Evolutionary conservation across 257 asterid species (phyloP).

Genomic region (Oldenlandia corymbosa): DNA sequence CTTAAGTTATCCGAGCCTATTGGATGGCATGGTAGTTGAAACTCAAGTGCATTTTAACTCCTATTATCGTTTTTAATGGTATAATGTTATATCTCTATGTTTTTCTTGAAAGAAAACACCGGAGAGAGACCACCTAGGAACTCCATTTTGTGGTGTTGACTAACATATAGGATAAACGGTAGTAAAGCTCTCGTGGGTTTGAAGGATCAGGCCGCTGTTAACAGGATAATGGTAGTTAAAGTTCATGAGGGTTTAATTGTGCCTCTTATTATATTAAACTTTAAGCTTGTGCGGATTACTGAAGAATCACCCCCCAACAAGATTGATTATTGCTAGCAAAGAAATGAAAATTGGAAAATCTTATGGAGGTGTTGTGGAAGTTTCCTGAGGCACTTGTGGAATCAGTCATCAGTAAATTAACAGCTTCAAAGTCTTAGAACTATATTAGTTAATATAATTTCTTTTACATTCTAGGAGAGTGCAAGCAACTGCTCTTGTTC

Average conservation of each 20-base stretch:
- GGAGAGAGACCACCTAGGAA: not conserved
- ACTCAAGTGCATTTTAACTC: too few species aligned
- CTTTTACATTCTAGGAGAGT: not conserved
- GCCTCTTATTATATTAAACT: not conserved
- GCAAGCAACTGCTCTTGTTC: slow-evolving; percentile 2
- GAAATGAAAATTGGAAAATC: not conserved
- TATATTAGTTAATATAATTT: too few species aligned
- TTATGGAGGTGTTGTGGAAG: not conserved
- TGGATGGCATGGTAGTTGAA: too few species aligned
- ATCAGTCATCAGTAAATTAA: not conserved
- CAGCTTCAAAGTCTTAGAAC: not conserved
- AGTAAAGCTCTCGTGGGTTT: not conserved
- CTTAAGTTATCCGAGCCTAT: too few species aligned
- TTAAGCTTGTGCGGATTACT: too few species aligned
- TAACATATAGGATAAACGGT: not conserved
- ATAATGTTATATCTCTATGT: too few species aligned
- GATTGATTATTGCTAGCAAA: not conserved
- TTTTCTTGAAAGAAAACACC: too few species aligned
- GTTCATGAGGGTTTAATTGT: not conserved
- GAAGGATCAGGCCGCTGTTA: not conserved
- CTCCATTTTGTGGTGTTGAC: not conserved
- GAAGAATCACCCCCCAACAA: not conserved
- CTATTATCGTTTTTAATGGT: too few species aligned
- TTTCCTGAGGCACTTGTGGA: not conserved
- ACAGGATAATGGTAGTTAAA: not conserved